phyloP scores from a whole-genome alignment of 371 early-diverging fungal genomes.

The Mucor indicus region DNA sequence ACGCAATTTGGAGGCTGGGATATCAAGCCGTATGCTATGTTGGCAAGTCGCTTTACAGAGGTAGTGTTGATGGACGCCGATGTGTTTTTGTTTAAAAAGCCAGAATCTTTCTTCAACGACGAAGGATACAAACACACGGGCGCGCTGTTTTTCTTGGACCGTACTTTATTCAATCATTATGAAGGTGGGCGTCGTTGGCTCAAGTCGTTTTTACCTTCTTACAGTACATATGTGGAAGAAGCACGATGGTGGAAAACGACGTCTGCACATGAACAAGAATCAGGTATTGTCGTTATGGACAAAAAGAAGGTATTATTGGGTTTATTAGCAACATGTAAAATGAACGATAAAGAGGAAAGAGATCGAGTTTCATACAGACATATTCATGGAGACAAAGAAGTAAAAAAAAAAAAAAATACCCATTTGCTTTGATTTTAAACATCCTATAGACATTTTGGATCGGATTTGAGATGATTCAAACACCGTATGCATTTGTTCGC shows the following conservation, averaged over 20 bases:
- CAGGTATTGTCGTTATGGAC: conserved; percentile 61
- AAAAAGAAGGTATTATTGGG: conserved; percentile 54
- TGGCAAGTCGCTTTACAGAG: conserved; percentile 63
- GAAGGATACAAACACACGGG: conserved; percentile 56
- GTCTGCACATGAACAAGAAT: conserved; percentile 61
- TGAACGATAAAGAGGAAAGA: conserved; percentile 54
- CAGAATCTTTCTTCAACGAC: conserved; percentile 55
- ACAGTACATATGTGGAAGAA: conserved; percentile 34
- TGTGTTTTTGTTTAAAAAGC: conserved; percentile 62
- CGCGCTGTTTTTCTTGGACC: conserved; percentile 64
- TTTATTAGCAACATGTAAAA: conserved; percentile 52
- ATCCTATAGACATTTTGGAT: conserved; percentile 56
- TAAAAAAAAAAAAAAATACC: no score
- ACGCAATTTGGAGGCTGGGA: conserved; percentile 60
- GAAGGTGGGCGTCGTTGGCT: conserved; percentile 38
- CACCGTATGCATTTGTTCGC: conserved; percentile 53
- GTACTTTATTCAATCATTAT: conserved; percentile 46
- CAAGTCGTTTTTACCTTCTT: conserved; percentile 43
- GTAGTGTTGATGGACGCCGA: conserved; percentile 77
- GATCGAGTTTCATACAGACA: conserved; percentile 45
- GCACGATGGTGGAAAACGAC: conserved; percentile 47
- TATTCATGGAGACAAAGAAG: conserved; percentile 59
- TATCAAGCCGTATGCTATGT: conserved; percentile 62
- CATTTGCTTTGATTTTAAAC: no score
- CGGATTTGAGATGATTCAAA: conserved; percentile 58